phyloP scores from a whole-genome alignment of 352 stramenopile genomes.

The Pythium chondricola region DNA sequence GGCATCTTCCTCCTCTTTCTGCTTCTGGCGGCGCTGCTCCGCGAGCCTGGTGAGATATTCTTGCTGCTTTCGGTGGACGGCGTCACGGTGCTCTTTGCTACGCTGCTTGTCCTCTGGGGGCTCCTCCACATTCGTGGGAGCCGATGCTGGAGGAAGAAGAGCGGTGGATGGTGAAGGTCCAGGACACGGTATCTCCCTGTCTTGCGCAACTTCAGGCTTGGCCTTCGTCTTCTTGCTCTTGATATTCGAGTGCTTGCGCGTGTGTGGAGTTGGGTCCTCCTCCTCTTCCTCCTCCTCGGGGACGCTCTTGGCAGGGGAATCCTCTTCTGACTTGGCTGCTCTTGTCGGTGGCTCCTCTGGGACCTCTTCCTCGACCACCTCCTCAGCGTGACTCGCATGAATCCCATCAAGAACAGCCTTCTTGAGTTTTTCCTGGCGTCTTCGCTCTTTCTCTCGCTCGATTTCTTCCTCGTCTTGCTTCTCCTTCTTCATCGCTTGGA shows the following conservation, averaged over 20 bases:
- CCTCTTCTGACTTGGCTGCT: no score
- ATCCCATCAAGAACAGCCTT: constrained; percentile 49
- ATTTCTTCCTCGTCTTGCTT: constrained; percentile 38
- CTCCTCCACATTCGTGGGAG: constrained; percentile 9
- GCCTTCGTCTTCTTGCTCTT: no score
- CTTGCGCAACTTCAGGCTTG: no score
- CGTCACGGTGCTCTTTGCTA: constrained; percentile 40
- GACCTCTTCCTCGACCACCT: no score
- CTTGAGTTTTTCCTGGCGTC: constrained; percentile 51
- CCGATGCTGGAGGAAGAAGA: not conserved
- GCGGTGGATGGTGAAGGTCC: no score
- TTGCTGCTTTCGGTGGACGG: constrained; percentile 57
- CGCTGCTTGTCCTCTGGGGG: constrained; percentile 27
- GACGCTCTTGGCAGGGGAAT: no score
- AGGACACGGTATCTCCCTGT: constrained; percentile 9
- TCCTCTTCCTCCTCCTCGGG: constrained; percentile 11
- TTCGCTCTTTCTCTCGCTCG: constrained; percentile 39
- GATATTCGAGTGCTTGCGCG: no score
- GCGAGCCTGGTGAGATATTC: constrained; percentile 54
- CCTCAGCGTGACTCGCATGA: constrained; percentile 26
- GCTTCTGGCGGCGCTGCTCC: constrained; percentile 59
- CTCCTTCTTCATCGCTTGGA: constrained; percentile 50
- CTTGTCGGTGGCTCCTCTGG: no score
- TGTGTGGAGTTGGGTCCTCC: not conserved
- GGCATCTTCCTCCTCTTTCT: constrained; percentile 65